These are phyloP conservation scores for Begonia fuchsioides DNA, from an alignment of 306 rosid species.

Conservation along the genomic window DNA sequence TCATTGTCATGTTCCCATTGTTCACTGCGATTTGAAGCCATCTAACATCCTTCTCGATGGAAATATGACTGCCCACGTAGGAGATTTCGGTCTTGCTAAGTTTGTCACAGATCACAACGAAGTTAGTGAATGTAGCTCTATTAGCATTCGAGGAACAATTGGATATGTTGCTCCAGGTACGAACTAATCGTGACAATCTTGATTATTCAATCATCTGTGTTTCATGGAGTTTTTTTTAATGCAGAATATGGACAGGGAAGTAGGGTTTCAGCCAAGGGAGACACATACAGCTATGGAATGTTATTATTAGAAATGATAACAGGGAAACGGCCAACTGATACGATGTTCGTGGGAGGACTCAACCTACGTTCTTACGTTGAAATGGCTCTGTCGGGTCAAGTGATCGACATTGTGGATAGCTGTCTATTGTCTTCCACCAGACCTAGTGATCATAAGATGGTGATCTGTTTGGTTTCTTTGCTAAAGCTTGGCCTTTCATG, in stretches of 20 bases:
- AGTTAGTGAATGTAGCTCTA: slow-evolving; percentile 12
- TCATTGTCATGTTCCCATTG: slow-evolving; percentile 48
- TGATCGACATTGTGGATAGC: slow-evolving; percentile 21
- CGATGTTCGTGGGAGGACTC: slow-evolving; percentile 10
- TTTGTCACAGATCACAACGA: slow-evolving; percentile 21
- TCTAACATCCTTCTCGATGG: slow-evolving; percentile 3
- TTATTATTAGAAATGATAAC: slow-evolving; percentile 13
- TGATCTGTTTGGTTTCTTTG: too few relatives aligned
- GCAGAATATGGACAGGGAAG: slow-evolving; percentile 10
- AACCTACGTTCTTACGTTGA: slow-evolving; percentile 11
- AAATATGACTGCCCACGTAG: slow-evolving; percentile 55
- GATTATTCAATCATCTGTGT: not conserved
- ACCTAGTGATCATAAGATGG: too few relatives aligned
- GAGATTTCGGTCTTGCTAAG: slow-evolving; percentile 69
- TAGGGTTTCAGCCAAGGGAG: slow-evolving; percentile 9
- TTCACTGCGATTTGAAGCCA: slow-evolving; percentile 6
- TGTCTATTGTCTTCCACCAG: too few relatives aligned
- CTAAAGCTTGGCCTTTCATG: too few relatives aligned
- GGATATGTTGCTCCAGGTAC: slow-evolving; percentile 88
- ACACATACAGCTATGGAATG: slow-evolving; percentile 19
- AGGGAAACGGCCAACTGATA: slow-evolving; percentile 14
- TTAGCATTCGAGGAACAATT: slow-evolving; percentile 48
- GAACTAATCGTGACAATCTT: not conserved
- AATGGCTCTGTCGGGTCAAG: slow-evolving; percentile 11
- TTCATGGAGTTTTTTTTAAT: not conserved